Conservation (phyloP, 78 protist genomes). For the slime mould (Dictyostelium discoideum) region DNA sequence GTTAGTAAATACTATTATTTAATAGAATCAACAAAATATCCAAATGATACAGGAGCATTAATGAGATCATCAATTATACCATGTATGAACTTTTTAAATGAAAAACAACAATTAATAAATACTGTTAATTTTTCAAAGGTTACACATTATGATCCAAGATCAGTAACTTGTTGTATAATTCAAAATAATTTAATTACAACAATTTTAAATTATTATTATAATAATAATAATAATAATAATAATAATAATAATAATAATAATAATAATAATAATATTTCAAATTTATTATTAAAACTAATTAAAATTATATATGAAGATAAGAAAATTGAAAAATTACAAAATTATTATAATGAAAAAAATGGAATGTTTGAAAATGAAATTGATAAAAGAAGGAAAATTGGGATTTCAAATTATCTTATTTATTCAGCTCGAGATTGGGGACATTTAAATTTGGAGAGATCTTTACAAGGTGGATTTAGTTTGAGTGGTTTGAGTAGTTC, state of each 20-base stretch:
- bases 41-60: constrained; percentile 77
- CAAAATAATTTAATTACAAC: neutral
- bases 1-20: constrained; percentile 35
- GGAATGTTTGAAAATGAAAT: neutral
- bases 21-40: neutral
- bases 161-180: neutral
- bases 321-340: neutral
- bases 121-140: neutral
- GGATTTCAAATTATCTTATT: neutral
- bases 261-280: neutral
- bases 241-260: neutral
- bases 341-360: neutral
- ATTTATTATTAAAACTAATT: neutral
- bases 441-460: constrained; percentile 23
- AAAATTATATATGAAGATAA: neutral
- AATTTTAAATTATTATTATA: neutral
- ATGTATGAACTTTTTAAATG: constrained; percentile 4
- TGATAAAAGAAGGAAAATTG: neutral
- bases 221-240: neutral
- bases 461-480: constrained; percentile 34
- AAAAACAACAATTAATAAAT: neutral
- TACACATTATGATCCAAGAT: constrained; percentile 47
- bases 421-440: neutral
- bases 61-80: constrained; percentile 82
- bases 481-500: constrained; percentile 58